Evolutionary conservation across 306 rosid genomes (phyloP), one percentile per base, ranked within the genome.

Genomic region (Boehmeria nivea): DNA sequence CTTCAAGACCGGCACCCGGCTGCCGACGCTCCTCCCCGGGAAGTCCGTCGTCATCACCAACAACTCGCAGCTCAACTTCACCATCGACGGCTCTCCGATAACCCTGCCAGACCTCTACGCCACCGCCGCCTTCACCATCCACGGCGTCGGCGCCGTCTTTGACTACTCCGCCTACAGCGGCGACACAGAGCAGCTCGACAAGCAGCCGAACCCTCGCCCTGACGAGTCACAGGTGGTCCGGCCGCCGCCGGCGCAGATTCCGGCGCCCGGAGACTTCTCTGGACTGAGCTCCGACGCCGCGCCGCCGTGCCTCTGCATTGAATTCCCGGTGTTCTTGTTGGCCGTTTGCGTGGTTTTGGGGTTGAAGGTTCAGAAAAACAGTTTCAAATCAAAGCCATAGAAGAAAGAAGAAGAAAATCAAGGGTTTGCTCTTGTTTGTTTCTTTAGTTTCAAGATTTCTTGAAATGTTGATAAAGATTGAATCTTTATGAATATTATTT

Each of bases 11-110:
- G 12, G 34, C 38, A 17, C 81, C 8, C 81, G 80, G 50, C 75
- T 88, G 34, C 96, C 94, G 1, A 88, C 96, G 8, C 96, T 84
- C 42, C 82, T 88, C 15, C 78, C 85, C 8, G 76, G 59, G 0
- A 77, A 70, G 38, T 65, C 80, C 45, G 62, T 84, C 78, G 14
- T 60, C 54, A 28, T 84, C 54, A 82, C 90, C 51, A 72, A 70
- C 71, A 72, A 51, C 58, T 73, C 82, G 25, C 12, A 37, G 40
- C 15, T 16, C 43, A 84, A 82, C 43, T 84, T 79, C 84, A 72
- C 88, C 31, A 47, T 88, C 42, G 69, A 88, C 56, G 71, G 13
- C 60, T 42, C 53, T 3, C 53, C 38, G 0, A 3, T 88, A 40
- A 80, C 79, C 12, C 80, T 61, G 34, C 88, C 90, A 0, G 81